These are phyloP conservation scores for Lophiotrema nucula DNA, from an alignment of 495 filamentous ascomycete genomes.

Conservation along the genomic window DNA sequence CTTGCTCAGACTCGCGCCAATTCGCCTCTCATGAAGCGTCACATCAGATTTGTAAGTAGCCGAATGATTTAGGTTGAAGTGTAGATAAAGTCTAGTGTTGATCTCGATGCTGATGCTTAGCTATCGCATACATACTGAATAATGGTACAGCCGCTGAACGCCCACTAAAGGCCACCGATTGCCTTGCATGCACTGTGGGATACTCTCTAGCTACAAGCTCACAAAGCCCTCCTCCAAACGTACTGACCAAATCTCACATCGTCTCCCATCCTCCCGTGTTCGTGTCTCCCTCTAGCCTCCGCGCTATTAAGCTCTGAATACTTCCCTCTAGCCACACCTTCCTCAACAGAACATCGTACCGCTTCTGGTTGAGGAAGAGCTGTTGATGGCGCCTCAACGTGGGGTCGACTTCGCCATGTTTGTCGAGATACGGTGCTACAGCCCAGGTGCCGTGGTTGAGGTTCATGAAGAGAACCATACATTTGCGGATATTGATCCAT, in stretches of 20 bases:
- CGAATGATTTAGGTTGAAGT: too few species aligned
- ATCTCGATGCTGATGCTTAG: too few species aligned
- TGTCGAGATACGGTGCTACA: slow-evolving; percentile 88
- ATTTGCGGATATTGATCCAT: slow-evolving; percentile 95
- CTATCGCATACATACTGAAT: too few species aligned
- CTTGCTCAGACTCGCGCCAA: too few species aligned
- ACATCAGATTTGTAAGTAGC: too few species aligned
- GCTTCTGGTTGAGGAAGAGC: slow-evolving; percentile 85
- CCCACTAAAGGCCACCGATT: too few species aligned
- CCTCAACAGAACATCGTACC: slow-evolving; percentile 84
- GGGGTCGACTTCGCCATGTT: slow-evolving; percentile 88
- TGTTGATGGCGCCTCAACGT: slow-evolving; percentile 76
- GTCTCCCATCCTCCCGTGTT: slow-evolving; percentile 99
- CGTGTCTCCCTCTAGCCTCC: slow-evolving; percentile 88
- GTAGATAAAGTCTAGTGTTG: too few species aligned
- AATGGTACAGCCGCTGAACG: too few species aligned
- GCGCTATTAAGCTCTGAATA: slow-evolving; percentile 81
- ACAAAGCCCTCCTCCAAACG: too few species aligned
- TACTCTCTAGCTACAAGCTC: too few species aligned
- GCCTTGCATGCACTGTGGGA: too few species aligned
- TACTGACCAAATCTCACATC: slow-evolving; percentile 35
- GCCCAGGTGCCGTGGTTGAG: slow-evolving; percentile 78
- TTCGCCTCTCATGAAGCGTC: too few species aligned
- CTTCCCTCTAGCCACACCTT: slow-evolving; percentile 84
- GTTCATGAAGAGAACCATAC: slow-evolving; percentile 82